phyloP scores from a whole-genome alignment of 164 flowering plant species.

The Kalanchoe fedtschenkoi region DNA sequence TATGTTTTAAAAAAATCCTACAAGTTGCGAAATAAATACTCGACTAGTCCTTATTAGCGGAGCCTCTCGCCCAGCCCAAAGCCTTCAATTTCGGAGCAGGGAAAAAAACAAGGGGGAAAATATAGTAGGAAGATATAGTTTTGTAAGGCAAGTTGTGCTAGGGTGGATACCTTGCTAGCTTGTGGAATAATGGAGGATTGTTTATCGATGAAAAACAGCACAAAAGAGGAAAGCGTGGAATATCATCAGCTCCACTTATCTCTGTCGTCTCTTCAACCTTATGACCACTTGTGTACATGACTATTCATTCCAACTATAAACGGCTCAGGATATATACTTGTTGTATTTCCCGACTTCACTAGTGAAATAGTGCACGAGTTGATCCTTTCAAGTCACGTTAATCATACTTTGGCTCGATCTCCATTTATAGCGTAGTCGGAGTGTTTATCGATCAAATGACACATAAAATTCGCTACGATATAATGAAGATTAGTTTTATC shows the following conservation, averaged over 20 bases:
- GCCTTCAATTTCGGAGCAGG: not conserved
- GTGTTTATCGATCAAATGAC: too few relatives aligned
- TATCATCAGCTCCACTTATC: slow-evolving; percentile 6
- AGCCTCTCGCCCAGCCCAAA: not conserved
- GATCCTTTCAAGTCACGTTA: too few relatives aligned
- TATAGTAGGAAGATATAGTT: not conserved
- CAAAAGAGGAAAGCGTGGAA: slow-evolving; percentile 3
- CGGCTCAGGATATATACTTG: too few relatives aligned
- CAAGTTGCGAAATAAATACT: slow-evolving; percentile 5
- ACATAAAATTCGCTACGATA: too few relatives aligned
- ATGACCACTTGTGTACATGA: slow-evolving; percentile 1
- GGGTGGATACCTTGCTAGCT: not conserved
- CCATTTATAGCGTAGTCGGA: too few relatives aligned
- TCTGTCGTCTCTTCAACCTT: slow-evolving; percentile 5
- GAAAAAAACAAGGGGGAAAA: not conserved
- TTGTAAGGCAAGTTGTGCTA: not conserved
- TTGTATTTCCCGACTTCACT: too few relatives aligned
- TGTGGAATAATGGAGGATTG: not conserved
- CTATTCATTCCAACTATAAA: not conserved
- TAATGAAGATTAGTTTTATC: too few relatives aligned
- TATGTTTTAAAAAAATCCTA: not conserved
- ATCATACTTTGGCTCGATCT: too few relatives aligned
- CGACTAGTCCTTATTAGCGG: not conserved
- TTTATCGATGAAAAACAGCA: not conserved
- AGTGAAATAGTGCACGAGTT: too few relatives aligned